Evolutionary conservation across 345 rosid genomes (phyloP), one percentile per base, ranked within the genome.

Genomic region (Cardamine chenopodiifolia): DNA sequence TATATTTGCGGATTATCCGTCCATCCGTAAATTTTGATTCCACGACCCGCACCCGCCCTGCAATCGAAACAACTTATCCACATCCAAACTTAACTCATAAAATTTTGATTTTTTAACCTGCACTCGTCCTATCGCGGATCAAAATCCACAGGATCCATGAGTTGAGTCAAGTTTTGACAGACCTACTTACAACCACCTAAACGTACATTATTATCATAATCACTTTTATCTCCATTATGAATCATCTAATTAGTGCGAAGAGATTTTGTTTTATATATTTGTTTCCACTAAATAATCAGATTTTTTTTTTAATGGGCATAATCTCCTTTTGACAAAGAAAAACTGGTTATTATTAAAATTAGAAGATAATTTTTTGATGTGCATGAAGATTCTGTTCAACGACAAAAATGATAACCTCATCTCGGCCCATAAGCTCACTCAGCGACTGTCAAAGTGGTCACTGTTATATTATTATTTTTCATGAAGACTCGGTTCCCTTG

Each of bases 181-280:
- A n/a, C n/a, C n/a, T n/a, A 63, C 12, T 48, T 13, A 63, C 28
- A 59, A 18, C 44, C 6, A 60, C 47, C 10, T 20, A 37, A 1
- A 37, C 4, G 29, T 7, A 47, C 2, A 25, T 45, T 29, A 45
- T 45, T 28, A 31, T 65, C 56, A 47, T 4, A 32, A 20, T 25
- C 47, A 34, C 59, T 34, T 19, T 50, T 20, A 20, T 50, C 59
- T 66, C 47, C 31, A 66, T 32, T 8, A 66, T 32, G 70, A 4
- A 49, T 48, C 11, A 66, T 32, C 12, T 19, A 18, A 31, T 7
- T 65, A 31, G 45, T 49, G 71, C 22, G n/a, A 49, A 14, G 5
- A 49, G 22, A 32, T 66, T 14, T 50, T 20, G 9, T 66, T 20
- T 32, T 4, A 65, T n/a, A n/a, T n/a, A 1, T 13, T 11, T 11